Conservation (phyloP, 345 rosid species). For the Hibiscus tridactylites region DNA sequence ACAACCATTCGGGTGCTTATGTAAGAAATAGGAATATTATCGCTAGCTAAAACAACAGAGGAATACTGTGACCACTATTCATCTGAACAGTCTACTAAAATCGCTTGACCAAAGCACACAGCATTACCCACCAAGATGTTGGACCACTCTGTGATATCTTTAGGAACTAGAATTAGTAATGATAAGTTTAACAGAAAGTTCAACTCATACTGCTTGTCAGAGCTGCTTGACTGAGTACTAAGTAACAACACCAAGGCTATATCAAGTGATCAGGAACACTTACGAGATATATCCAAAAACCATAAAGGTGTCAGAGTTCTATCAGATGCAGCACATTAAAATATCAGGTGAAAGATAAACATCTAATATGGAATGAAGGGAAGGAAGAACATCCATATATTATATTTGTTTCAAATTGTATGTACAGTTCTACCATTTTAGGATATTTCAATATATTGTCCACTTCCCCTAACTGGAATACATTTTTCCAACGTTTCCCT, state of each 20-base stretch:
- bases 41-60: neutral
- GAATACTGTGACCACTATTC: neutral
- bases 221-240: neutral
- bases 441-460: neutral
- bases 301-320: neutral
- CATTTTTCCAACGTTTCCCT: neutral
- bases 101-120: neutral
- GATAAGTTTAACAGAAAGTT: neutral
- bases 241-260: neutral
- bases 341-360: neutral
- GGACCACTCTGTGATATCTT: neutral
- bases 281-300: neutral
- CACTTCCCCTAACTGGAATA: neutral
- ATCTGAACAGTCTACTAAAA: conserved; percentile 4
- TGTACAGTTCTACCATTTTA: neutral
- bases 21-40: neutral
- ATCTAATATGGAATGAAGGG: neutral
- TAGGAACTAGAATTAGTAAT: neutral
- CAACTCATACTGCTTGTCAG: neutral
- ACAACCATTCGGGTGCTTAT: neutral
- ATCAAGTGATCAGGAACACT: neutral
- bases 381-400: neutral
- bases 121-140: neutral
- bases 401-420: neutral
- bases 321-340: neutral